These are phyloP conservation scores for Phlebopus sp. DNA, from an alignment of 1,284 basidiomycete species.

Conservation along the genomic window DNA sequence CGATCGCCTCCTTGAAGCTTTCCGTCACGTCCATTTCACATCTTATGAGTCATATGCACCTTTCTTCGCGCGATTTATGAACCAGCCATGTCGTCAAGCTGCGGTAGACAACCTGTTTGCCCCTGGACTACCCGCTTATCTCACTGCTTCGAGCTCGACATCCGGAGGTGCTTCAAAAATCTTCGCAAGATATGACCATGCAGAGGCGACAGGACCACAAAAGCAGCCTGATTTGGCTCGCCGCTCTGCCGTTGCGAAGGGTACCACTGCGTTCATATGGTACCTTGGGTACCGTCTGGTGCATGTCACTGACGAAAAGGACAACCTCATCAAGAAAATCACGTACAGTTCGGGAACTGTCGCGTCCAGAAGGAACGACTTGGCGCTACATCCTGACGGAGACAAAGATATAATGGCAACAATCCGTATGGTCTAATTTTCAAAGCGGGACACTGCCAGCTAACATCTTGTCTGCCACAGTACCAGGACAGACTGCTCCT, in stretches of 20 bases:
- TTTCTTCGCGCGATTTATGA: neutral
- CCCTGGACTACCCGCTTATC: constrained; percentile 1
- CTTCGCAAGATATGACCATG: constrained; percentile 12
- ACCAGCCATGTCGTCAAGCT: neutral
- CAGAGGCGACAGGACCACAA: neutral
- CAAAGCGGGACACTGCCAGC: neutral
- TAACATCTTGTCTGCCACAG: constrained; percentile 7
- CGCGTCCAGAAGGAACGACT: neutral
- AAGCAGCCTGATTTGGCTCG: neutral
- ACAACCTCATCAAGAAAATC: neutral
- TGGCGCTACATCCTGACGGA: neutral
- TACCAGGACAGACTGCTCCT: constrained; percentile 17
- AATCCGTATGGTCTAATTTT: constrained; percentile 13
- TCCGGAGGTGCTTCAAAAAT: neutral
- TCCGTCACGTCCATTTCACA: neutral
- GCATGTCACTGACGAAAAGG: neutral
- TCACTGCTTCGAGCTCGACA: neutral
- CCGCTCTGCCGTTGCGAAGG: neutral
- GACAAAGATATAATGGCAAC: constrained; percentile 13
- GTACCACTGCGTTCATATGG: neutral
- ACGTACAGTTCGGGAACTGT: neutral
- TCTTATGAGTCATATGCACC: neutral
- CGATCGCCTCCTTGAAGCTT: neutral
- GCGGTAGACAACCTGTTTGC: constrained; percentile 2
- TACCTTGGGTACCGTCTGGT: constrained; percentile 1